Percentiles rank a stretch among this genome's conserved stretches.
phyloP scores from a whole-genome alignment of 1,139 yeast genomes.

The Yamadazyma kanchanaburiensis region DNA sequence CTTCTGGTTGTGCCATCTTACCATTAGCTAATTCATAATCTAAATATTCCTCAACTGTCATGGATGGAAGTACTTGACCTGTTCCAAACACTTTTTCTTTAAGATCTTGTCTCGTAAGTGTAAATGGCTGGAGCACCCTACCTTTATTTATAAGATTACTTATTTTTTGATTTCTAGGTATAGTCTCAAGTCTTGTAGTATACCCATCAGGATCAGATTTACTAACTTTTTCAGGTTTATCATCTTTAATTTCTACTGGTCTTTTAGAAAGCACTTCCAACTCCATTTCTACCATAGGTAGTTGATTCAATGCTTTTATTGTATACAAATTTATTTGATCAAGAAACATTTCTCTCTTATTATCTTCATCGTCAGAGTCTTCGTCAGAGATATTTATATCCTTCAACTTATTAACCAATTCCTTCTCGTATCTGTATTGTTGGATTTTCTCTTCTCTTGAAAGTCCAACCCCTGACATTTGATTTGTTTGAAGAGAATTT shows the following conservation, averaged over 20 bases:
- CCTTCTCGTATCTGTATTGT: constrained; percentile 59
- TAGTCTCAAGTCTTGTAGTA: constrained; percentile 52
- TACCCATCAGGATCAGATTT: constrained; percentile 27
- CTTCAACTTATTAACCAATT: constrained; percentile 41
- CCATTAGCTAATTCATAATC: constrained; percentile 86
- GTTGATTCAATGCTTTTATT: constrained; percentile 48
- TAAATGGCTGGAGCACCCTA: constrained; percentile 79
- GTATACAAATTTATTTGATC: constrained; percentile 54
- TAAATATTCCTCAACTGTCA: constrained; percentile 89
- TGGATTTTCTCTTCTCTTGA: constrained; percentile 73
- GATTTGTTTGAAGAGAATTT: constrained; percentile 31
- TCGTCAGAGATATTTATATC: constrained; percentile 31
- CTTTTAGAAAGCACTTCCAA: constrained; percentile 46
- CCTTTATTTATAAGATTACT: constrained; percentile 59
- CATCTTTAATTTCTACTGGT: constrained; percentile 18
- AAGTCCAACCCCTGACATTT: constrained; percentile 28
- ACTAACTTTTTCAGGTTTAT: neutral
- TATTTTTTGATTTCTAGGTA: constrained; percentile 28
- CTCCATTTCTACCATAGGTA: constrained; percentile 60
- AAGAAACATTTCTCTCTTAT: constrained; percentile 48
- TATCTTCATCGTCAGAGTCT: constrained; percentile 53
- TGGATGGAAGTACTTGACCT: constrained; percentile 90
- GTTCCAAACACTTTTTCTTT: constrained; percentile 76
- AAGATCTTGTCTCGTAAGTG: constrained; percentile 64
- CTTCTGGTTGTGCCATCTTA: constrained; percentile 61